Conservation (phyloP, 2,329 filamentous ascomycete species). For the Aquanectria penicillioides region DNA sequence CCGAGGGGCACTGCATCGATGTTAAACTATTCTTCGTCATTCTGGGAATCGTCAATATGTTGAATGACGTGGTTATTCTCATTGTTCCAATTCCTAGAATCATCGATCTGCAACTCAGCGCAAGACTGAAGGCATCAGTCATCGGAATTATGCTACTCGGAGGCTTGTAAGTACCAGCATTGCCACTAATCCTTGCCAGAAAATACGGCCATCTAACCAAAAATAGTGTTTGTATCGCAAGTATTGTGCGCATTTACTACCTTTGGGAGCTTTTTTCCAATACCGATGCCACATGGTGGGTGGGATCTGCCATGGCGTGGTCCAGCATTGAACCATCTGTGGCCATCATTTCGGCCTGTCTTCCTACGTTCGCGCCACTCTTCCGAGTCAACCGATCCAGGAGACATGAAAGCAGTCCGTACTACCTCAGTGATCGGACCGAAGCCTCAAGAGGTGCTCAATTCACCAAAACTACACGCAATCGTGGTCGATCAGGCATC, state of each 20-base stretch:
- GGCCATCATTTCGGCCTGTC: conserved; percentile 26
- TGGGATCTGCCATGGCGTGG: conserved; percentile 19
- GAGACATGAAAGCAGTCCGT: neutral
- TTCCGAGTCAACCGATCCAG: conserved; percentile 12
- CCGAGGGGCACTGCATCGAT: conserved; percentile 21
- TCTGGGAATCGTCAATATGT: conserved; percentile 20
- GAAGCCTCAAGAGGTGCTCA: neutral
- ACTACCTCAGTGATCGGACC: neutral
- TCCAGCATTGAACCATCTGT: conserved; percentile 28
- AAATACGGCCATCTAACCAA: neutral
- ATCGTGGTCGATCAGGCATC: neutral
- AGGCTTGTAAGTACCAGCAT: conserved; percentile 20
- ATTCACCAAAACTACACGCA: neutral
- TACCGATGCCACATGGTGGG: conserved; percentile 20
- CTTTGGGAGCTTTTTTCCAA: conserved; percentile 17
- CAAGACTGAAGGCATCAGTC: conserved; percentile 13
- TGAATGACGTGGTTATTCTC: conserved; percentile 25
- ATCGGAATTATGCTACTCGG: conserved; percentile 26
- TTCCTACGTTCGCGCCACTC: conserved; percentile 27
- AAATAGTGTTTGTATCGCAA: conserved; percentile 23
- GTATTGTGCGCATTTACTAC: conserved; percentile 25
- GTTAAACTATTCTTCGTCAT: conserved; percentile 12
- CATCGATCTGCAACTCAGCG: conserved; percentile 18
- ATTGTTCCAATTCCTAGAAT: conserved; percentile 24
- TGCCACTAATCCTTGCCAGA: too few relatives aligned